These are phyloP conservation scores for Leishmania lainsoni DNA, from an alignment of 208 protist genomes.

Conservation along the genomic window DNA sequence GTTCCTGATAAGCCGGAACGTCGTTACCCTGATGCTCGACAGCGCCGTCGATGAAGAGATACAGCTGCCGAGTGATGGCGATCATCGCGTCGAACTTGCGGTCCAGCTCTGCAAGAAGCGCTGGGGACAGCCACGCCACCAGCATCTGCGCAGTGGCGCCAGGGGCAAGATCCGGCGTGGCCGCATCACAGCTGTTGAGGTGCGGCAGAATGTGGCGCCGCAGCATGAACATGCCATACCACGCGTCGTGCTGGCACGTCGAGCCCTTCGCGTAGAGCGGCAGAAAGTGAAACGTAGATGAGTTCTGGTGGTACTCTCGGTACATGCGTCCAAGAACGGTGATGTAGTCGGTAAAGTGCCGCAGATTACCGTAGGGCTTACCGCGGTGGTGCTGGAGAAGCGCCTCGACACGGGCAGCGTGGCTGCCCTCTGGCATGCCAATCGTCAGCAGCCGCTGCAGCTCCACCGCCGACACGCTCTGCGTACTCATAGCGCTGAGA, in stretches of 20 bases:
- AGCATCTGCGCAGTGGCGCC: slow-evolving; percentile 53
- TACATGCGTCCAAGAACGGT: slow-evolving; percentile 84
- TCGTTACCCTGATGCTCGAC: slow-evolving; percentile 96
- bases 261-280: slow-evolving; percentile 64
- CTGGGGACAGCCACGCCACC: slow-evolving; percentile 53
- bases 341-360: slow-evolving; percentile 78
- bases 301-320: slow-evolving; percentile 72
- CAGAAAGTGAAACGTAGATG: slow-evolving; percentile 74
- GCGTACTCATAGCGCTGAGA: slow-evolving; percentile 66
- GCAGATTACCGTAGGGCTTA: slow-evolving; percentile 77
- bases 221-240: slow-evolving; percentile 92
- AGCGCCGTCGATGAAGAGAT: slow-evolving; percentile 88
- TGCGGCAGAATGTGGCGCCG: slow-evolving; percentile 88
- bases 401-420: slow-evolving; percentile 79
- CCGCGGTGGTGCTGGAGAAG: slow-evolving; percentile 88
- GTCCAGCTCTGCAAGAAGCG: slow-evolving; percentile 72
- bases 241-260: slow-evolving; percentile 88
- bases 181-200: slow-evolving; percentile 61
- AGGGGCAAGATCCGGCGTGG: slow-evolving; percentile 70
- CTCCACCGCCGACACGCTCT: slow-evolving; percentile 54
- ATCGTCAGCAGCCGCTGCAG: slow-evolving; percentile 73
- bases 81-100: slow-evolving; percentile 97
- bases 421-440: slow-evolving; percentile 55
- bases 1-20: slow-evolving; percentile 95
- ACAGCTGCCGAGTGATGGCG: slow-evolving; percentile 96